Evolutionary conservation across 1,139 yeast genomes (phyloP).

Genomic region (Hyphopichia khmerensis): DNA sequence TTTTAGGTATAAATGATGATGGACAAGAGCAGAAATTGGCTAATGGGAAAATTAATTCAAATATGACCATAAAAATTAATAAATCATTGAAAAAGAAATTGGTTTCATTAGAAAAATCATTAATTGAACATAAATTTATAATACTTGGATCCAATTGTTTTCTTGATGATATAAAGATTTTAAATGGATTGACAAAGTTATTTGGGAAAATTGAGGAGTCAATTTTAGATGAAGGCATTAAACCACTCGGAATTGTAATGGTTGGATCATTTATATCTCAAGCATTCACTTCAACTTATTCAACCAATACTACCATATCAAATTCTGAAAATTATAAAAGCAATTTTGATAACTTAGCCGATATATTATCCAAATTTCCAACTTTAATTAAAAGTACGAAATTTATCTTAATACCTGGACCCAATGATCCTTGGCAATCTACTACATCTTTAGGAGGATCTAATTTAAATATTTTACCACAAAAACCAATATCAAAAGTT

Average conservation of each 20-base stretch:
- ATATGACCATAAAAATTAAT: constrained; percentile 52
- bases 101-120: constrained; percentile 53
- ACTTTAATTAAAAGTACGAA: constrained; percentile 34
- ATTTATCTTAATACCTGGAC: constrained; percentile 78
- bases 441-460: constrained; percentile 64
- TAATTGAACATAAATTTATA: constrained; percentile 56
- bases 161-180: constrained; percentile 56
- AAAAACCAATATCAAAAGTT: constrained; percentile 62
- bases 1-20: constrained; percentile 55
- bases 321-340: constrained; percentile 62
- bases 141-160: constrained; percentile 73
- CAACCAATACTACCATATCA: constrained; percentile 40
- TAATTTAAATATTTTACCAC: constrained; percentile 65
- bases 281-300: constrained; percentile 54
- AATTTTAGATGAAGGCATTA: constrained; percentile 28
- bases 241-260: constrained; percentile 54
- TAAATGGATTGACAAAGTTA: constrained; percentile 63
- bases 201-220: constrained; percentile 49
- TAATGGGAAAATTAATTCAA: constrained; percentile 22
- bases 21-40: constrained; percentile 26
- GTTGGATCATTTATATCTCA: constrained; percentile 63
- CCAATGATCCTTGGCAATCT: constrained; percentile 91
- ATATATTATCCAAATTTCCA: constrained; percentile 37
- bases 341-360: constrained; percentile 71
- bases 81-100: constrained; percentile 56